phyloP scores from a whole-genome alignment of 2,329 filamentous ascomycete species.

The Curvularia eragrostidis region DNA sequence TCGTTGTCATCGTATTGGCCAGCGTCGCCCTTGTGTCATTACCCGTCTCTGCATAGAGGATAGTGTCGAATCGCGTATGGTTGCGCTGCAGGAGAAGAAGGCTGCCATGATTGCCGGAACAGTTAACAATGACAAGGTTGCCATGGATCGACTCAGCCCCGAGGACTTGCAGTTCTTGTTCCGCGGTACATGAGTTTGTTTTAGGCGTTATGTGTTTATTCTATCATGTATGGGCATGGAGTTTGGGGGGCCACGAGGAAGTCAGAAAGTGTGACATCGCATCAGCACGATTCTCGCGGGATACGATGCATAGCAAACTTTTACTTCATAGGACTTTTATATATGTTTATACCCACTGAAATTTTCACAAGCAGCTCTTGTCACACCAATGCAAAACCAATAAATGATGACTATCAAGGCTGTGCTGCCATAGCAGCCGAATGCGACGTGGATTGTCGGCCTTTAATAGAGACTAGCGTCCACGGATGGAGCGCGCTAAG shows the following conservation, averaged over 20 bases:
- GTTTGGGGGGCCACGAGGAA: background rate
- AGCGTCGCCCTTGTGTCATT: slow-evolving; percentile 91
- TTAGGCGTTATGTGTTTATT: background rate
- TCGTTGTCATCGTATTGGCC: slow-evolving; percentile 84
- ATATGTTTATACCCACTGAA: background rate
- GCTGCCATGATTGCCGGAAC: slow-evolving; percentile 97
- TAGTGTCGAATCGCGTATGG: slow-evolving; percentile 94
- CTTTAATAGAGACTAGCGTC: background rate
- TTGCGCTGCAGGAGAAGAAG: slow-evolving; percentile 97
- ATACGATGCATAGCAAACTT: background rate
- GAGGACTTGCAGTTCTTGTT: slow-evolving; percentile 98
- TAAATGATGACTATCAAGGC: background rate
- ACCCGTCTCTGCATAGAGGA: slow-evolving; percentile 96
- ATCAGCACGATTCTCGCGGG: background rate
- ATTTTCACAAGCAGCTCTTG: background rate
- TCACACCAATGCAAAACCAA: background rate
- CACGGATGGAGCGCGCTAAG: background rate
- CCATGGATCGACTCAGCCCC: slow-evolving; percentile 87
- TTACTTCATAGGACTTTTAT: background rate
- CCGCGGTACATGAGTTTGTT: slow-evolving; percentile 65
- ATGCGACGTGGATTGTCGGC: background rate
- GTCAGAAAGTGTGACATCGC: background rate
- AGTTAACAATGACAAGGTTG: slow-evolving; percentile 89
- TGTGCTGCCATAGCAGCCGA: background rate
- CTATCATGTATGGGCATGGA: background rate